Evolutionary conservation across 208 protist species (phyloP).

Genomic region (Wallacemonas rigidus): DNA sequence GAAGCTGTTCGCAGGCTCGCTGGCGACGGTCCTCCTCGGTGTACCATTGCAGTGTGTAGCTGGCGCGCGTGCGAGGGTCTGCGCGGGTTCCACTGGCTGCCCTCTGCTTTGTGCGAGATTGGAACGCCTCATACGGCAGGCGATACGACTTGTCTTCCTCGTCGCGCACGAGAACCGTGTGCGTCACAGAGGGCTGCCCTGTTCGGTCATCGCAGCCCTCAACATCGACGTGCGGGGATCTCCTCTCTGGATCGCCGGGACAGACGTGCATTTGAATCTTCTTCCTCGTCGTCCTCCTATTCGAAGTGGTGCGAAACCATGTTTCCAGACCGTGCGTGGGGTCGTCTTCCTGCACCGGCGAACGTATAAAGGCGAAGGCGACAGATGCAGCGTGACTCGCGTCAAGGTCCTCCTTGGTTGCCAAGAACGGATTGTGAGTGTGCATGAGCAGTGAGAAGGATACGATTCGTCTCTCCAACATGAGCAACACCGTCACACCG

Average conservation of each 20-base stretch:
- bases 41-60: slow-evolving; percentile 4
- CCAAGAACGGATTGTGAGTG: slow-evolving; percentile 17
- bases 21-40: background rate
- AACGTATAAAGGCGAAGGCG: background rate
- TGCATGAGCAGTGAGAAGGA: slow-evolving; percentile 43
- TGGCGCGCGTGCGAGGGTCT: background rate
- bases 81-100: background rate
- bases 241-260: too few species aligned
- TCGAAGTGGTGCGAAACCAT: background rate
- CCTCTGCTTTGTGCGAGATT: background rate
- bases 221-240: too few species aligned
- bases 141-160: slow-evolving; percentile 13
- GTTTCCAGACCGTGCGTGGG: background rate
- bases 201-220: too few species aligned
- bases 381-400: background rate
- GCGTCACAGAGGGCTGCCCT: background rate
- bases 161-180: slow-evolving; percentile 12
- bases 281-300: too few species aligned
- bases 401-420: background rate
- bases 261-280: too few species aligned
- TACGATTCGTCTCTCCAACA: slow-evolving; percentile 27
- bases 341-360: background rate
- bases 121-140: background rate
- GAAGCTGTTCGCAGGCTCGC: background rate
- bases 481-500: slow-evolving; percentile 36